Evolutionary conservation across 441 rosid genomes (phyloP).

Genomic region (Syzygium malaccense): DNA sequence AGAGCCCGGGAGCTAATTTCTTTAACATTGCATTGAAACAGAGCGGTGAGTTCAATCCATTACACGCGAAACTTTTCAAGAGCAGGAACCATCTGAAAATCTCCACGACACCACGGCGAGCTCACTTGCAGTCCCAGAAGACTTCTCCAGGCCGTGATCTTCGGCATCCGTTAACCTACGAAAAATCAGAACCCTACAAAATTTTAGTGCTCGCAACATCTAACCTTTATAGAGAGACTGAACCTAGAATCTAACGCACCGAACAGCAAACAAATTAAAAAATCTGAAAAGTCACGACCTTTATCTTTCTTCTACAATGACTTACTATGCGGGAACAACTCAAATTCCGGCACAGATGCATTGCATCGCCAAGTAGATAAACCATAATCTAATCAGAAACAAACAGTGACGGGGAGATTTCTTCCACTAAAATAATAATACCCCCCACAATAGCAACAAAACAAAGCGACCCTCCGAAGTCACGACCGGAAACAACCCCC

Average conservation of each 20-base stretch:
- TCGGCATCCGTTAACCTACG: neutral
- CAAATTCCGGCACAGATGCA: neutral
- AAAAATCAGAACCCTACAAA: neutral
- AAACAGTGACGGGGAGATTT: neutral
- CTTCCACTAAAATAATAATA: neutral
- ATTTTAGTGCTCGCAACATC: neutral
- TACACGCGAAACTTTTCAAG: constrained; percentile 1
- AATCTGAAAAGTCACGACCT: neutral
- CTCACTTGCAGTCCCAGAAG: neutral
- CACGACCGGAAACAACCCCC: neutral
- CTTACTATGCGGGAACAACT: neutral
- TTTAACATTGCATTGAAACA: constrained; percentile 44
- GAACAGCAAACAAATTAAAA: neutral
- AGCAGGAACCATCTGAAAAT: neutral
- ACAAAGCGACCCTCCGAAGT: neutral
- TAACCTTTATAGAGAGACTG: neutral
- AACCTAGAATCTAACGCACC: neutral
- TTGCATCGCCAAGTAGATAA: neutral
- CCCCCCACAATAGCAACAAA: neutral
- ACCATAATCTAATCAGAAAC: neutral
- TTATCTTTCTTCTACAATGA: neutral
- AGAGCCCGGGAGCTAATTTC: constrained; percentile 35
- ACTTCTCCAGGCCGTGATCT: neutral
- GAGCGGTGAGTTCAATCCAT: constrained; percentile 23
- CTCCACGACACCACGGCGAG: neutral